Evolutionary conservation across 2,329 filamentous ascomycete species (phyloP).

Genomic region (Trichoderma guizhouense): DNA sequence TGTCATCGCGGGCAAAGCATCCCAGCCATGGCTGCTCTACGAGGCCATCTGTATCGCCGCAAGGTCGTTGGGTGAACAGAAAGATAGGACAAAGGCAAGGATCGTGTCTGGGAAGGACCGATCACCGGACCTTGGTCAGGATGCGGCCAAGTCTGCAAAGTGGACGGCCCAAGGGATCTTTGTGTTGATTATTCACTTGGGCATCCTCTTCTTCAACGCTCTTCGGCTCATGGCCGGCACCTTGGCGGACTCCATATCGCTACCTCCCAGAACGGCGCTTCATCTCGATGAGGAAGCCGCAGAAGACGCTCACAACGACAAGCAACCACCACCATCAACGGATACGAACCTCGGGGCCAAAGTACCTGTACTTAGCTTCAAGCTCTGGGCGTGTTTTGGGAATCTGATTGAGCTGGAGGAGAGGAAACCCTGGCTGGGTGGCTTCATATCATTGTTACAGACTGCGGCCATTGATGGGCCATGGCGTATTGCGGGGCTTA

Average conservation of each 20-base stretch:
- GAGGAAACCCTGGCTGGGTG: slow-evolving; percentile 89
- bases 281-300: slow-evolving; percentile 18
- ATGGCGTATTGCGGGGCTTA: slow-evolving; percentile 67
- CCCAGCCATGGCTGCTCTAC: slow-evolving; percentile 86
- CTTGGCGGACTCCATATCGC: slow-evolving; percentile 63
- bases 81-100: slow-evolving; percentile 21
- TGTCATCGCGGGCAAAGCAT: slow-evolving; percentile 72
- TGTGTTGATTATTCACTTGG: slow-evolving; percentile 54
- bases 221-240: slow-evolving; percentile 64
- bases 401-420: slow-evolving; percentile 68
- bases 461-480: slow-evolving; percentile 70
- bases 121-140: neutral
- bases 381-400: slow-evolving; percentile 69
- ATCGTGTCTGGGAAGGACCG: slow-evolving; percentile 20
- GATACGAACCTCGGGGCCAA: slow-evolving; percentile 30
- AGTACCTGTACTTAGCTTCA: slow-evolving; percentile 72
- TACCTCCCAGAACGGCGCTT: slow-evolving; percentile 49
- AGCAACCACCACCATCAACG: neutral
- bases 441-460: slow-evolving; percentile 71
- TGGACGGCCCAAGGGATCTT: slow-evolving; percentile 50
- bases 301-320: neutral
- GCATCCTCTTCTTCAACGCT: slow-evolving; percentile 54
- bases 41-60: slow-evolving; percentile 73
- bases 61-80: slow-evolving; percentile 37
- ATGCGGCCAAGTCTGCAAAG: slow-evolving; percentile 21